These are phyloP conservation scores for Leptographium lundbergii DNA, from an alignment of 2,329 filamentous ascomycete species.

Conservation along the genomic window DNA sequence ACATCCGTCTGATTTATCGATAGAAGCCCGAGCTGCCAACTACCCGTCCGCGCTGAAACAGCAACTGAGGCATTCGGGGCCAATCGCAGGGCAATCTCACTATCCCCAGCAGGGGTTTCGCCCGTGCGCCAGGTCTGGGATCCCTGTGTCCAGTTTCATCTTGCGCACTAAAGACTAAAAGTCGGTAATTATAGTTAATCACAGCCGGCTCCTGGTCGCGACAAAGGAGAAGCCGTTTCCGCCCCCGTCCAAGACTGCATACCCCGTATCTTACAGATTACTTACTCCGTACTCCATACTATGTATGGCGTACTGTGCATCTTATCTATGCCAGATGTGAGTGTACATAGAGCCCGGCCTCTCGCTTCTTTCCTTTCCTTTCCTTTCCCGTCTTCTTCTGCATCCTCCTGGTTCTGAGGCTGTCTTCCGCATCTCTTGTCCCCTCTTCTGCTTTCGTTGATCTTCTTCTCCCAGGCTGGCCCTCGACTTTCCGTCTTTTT, in stretches of 20 bases:
- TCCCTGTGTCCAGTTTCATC: background rate
- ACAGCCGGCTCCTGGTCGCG: too few relatives aligned
- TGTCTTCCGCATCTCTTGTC: background rate
- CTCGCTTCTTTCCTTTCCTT: background rate
- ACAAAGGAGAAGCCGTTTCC: background rate
- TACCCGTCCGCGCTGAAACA: background rate
- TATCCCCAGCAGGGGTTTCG: background rate
- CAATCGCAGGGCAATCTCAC: background rate
- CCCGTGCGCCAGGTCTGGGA: background rate
- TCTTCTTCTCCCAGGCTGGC: constrained; percentile 3
- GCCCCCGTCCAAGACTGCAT: too few relatives aligned
- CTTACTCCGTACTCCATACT: too few relatives aligned
- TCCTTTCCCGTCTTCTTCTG: background rate
- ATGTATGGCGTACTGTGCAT: too few relatives aligned
- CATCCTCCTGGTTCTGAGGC: background rate
- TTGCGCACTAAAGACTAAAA: background rate
- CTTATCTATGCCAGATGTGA: background rate
- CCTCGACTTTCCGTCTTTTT: background rate
- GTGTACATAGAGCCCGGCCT: background rate
- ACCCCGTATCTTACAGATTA: too few relatives aligned
- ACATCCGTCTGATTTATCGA: background rate
- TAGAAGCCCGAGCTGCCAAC: background rate
- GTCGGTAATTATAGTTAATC: too few relatives aligned
- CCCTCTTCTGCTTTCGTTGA: background rate
- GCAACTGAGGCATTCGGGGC: background rate